phyloP scores from a whole-genome alignment of 73 alveolate species.

The Paramecium sonneborni region DNA sequence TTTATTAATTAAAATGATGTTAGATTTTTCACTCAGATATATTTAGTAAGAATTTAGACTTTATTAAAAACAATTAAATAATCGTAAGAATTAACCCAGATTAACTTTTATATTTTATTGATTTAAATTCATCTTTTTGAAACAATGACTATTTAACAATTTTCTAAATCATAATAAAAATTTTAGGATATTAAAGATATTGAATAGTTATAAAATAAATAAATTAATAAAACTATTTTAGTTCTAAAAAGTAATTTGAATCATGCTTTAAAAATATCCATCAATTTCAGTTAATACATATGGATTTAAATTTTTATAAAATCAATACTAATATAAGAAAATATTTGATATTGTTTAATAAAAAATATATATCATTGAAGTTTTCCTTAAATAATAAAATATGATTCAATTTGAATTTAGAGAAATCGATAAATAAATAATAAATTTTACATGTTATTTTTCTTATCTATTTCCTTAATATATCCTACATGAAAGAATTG shows the following conservation, averaged over 20 bases:
- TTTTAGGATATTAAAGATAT: neutral
- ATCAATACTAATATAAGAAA: too few relatives aligned
- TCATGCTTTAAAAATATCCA: neutral
- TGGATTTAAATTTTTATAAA: too few relatives aligned
- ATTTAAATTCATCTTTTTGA: neutral
- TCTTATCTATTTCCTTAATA: too few relatives aligned
- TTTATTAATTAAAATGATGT: conserved; percentile 30
- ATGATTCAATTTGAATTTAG: too few relatives aligned
- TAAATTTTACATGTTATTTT: too few relatives aligned
- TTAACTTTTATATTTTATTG: neutral
- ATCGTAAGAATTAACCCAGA: neutral
- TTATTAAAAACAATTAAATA: neutral
- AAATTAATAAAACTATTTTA: neutral
- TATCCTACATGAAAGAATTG: too few relatives aligned
- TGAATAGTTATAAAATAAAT: neutral
- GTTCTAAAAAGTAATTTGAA: neutral
- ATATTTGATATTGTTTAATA: too few relatives aligned
- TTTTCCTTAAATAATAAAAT: too few relatives aligned
- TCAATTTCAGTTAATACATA: neutral
- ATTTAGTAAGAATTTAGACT: conserved; percentile 29
- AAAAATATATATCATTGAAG: too few relatives aligned
- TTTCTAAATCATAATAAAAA: too few relatives aligned
- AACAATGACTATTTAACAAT: too few relatives aligned
- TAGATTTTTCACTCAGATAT: conserved; percentile 70
- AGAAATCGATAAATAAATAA: too few relatives aligned